A percentile compares a stretch with the other conserved stretches of the same genome.
Evolutionary conservation across 140 eudicot species (phyloP).

Genomic region (Anethum foeniculum): DNA sequence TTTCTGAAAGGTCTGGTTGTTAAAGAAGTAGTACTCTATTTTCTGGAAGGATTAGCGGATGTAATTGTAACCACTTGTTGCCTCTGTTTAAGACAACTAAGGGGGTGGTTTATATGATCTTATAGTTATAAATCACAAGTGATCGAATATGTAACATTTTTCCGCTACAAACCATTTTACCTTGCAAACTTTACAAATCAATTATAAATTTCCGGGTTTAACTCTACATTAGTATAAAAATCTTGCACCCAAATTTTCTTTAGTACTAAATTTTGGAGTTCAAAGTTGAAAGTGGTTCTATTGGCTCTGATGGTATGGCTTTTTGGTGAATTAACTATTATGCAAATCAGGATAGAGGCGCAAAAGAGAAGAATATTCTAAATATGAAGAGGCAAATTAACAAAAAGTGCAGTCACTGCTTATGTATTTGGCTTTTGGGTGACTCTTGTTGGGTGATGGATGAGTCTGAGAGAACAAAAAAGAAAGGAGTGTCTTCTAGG

Average conservation of each 20-base stretch:
- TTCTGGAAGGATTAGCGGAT: conserved; percentile 18
- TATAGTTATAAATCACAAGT: not conserved
- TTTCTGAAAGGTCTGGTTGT: conserved; percentile 13
- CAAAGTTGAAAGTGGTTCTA: not conserved
- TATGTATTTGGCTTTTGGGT: not conserved
- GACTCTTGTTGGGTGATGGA: not conserved
- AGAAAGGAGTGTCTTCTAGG: not conserved
- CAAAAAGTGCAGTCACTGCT: not conserved
- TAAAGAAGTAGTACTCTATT: not conserved
- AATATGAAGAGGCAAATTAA: not conserved
- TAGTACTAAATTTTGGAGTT: too few species aligned
- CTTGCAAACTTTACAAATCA: not conserved
- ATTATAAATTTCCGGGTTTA: not conserved
- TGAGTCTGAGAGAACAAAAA: not conserved
- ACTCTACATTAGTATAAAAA: not conserved
- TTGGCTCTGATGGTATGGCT: not conserved
- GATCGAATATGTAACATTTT: not conserved
- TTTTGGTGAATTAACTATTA: not conserved
- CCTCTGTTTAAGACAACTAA: not conserved
- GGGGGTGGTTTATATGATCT: not conserved
- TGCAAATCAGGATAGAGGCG: not conserved
- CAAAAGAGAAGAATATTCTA: not conserved
- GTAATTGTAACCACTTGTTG: conserved; percentile 1
- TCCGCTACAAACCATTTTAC: not conserved
- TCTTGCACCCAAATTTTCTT: not conserved